Evolutionary conservation across 208 protist species (phyloP), one percentile per base, ranked within the genome.

Genomic region (Trypanosoma lewisi): DNA sequence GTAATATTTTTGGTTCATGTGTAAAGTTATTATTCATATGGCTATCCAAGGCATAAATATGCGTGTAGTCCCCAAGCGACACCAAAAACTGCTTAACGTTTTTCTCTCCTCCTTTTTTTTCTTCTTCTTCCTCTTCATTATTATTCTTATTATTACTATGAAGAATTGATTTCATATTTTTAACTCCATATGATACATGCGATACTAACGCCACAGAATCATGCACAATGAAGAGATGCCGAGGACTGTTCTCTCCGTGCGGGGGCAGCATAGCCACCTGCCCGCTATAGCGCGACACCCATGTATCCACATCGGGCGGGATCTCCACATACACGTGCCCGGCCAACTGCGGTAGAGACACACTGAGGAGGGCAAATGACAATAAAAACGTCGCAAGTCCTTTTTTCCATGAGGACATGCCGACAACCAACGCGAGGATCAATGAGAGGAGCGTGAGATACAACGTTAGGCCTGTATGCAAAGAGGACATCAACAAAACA

Each of bases 241-340:
- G 60, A 14, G 21, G 47, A 11, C 25, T 14, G 21, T 28, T 41
- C 30, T 2, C 33, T 49, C 27, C 52, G 28, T 47, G 8, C 0
- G 55, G 7, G 1, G 64, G 52, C 67, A 70, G 82, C 42, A 67
- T 52, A 7, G 82, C 53, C 53, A 67, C 39, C 53, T 74, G 51
- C 36, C 73, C 73, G 39, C 62, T 53, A 56, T 68, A 67, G n/a
- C 34, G 67, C 9, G 73, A 74, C 9, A 58, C 58, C 67, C 73
- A 78, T 42, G 36, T 64, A 12, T 6, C 0, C 1, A 6, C 5
- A 14, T 62, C 48, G 2, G 59, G 30, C n/a, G 49, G 19, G 17
- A 80, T 63, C 25, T 25, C 33, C 28, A 75, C 34, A n/a, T 62
- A 51, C 34, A 70, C 50, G n/a, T 39, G 39, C 8, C 19, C 33